These are phyloP conservation scores for Pisolithus albus DNA, from an alignment of 768 basidiomycete genomes.

Conservation along the genomic window DNA sequence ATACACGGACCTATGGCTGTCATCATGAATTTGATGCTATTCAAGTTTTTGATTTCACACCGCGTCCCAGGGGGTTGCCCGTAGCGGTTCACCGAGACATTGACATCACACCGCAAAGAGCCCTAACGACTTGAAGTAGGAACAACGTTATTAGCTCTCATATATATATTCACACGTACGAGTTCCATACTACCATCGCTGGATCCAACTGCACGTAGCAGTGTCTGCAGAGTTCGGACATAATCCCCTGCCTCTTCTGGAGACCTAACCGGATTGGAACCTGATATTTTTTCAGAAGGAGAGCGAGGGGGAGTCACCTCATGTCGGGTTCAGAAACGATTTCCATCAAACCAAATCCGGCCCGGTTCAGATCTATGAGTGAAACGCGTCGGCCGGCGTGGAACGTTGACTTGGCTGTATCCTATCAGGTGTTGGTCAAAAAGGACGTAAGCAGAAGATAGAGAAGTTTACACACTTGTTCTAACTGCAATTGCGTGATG, in stretches of 20 bases:
- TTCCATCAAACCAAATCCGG: constrained; percentile 87
- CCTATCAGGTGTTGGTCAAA: constrained; percentile 38
- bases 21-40: constrained; percentile 80
- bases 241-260: constrained; percentile 90
- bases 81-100: constrained; percentile 77
- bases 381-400: constrained; percentile 44
- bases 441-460: background rate
- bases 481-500: constrained; percentile 91
- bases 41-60: constrained; percentile 96
- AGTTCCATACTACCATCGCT: constrained; percentile 98
- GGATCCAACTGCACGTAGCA: constrained; percentile 77
- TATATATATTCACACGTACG: constrained; percentile 35
- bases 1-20: constrained; percentile 68
- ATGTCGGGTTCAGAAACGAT: constrained; percentile 95
- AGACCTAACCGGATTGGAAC: constrained; percentile 33
- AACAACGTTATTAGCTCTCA: constrained; percentile 1
- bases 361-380: constrained; percentile 83
- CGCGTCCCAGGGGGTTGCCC: constrained; percentile 68
- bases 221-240: constrained; percentile 71
- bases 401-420: constrained; percentile 82
- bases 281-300: background rate
- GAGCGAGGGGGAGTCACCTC: constrained; percentile 31
- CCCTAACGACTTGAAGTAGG: constrained; percentile 47
- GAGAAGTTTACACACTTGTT: constrained; percentile 56
- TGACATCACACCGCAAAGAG: constrained; percentile 91